phyloP scores from a whole-genome alignment of 129 eudicot species.

The Arctium minus region DNA sequence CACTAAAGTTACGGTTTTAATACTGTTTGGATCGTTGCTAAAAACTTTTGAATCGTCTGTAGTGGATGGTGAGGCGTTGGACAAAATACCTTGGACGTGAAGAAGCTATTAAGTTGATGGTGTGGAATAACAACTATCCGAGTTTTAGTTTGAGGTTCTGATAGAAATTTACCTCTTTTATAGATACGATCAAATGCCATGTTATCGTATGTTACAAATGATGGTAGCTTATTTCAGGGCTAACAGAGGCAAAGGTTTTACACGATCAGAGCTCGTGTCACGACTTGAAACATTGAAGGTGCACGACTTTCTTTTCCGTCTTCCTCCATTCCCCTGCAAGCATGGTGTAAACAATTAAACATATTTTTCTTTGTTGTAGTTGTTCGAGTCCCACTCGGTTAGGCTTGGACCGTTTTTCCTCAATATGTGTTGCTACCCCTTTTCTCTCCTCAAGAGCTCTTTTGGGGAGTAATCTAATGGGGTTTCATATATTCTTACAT shows the following conservation, averaged over 20 bases:
- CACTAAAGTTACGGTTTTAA: not conserved
- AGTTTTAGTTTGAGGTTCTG: conserved; percentile 77
- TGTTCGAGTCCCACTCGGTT: too few species aligned
- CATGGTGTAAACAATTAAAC: too few species aligned
- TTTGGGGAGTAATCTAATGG: too few species aligned
- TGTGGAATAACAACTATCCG: conserved; percentile 85
- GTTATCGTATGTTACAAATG: conserved; percentile 2
- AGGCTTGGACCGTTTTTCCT: too few species aligned
- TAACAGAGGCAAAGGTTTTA: conserved; percentile 67
- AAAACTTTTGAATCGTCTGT: not conserved
- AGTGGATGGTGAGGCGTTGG: conserved; percentile 99
- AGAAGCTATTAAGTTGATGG: conserved; percentile 78
- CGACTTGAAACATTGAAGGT: conserved; percentile 69
- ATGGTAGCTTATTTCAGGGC: conserved; percentile 52
- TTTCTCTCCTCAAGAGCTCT: too few species aligned
- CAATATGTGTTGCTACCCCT: too few species aligned
- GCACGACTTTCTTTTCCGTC: not conserved
- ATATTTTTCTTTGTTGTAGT: too few species aligned
- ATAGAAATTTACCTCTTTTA: not conserved
- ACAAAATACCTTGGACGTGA: conserved; percentile 65
- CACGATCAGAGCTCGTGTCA: conserved; percentile 67
- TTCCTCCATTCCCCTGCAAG: not conserved
- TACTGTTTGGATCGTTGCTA: not conserved
- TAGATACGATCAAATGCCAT: not conserved
- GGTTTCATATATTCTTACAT: too few species aligned